Conservation (phyloP, 106 monocot genomes). For the Platanthera guangdongensis region DNA sequence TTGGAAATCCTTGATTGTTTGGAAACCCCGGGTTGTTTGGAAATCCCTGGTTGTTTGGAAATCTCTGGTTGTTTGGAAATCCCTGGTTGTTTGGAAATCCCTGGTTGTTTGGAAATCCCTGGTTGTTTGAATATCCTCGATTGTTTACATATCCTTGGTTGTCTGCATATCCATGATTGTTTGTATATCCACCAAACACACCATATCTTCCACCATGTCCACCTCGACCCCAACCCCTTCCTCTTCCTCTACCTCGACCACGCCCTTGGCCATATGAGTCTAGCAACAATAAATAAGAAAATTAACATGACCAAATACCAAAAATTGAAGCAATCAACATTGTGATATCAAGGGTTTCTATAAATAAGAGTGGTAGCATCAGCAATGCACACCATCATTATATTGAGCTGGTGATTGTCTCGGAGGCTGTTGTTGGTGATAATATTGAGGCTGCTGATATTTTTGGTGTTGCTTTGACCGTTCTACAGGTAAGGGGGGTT, state of each 20-base stretch:
- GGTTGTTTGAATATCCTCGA: background rate
- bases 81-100: too few species aligned
- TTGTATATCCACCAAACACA: slow-evolving; percentile 23
- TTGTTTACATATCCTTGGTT: slow-evolving; percentile 4
- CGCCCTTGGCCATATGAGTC: slow-evolving; percentile 67
- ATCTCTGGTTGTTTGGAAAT: background rate
- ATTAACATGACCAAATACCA: slow-evolving; percentile 5
- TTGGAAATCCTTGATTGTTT: too few species aligned
- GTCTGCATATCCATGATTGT: slow-evolving; percentile 25
- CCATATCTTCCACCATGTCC: slow-evolving; percentile 25
- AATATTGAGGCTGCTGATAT: slow-evolving; percentile 23
- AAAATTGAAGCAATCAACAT: background rate
- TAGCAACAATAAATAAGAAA: slow-evolving; percentile 5
- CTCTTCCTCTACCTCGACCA: slow-evolving; percentile 67
- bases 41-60: background rate
- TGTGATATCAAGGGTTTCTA: background rate
- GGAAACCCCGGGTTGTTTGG: background rate
- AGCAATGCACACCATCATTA: slow-evolving; percentile 22
- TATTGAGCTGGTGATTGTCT: slow-evolving; percentile 28
- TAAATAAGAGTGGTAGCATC: background rate
- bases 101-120: background rate
- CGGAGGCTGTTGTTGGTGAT: slow-evolving; percentile 17
- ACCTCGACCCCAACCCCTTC: slow-evolving; percentile 32
- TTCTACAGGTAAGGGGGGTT: slow-evolving; percentile 42
- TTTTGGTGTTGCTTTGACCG: slow-evolving; percentile 36